Evolutionary conservation across 495 filamentous ascomycete genomes (phyloP), one percentile per base, ranked within the genome.

Genomic region (Aspergillus hancockii): DNA sequence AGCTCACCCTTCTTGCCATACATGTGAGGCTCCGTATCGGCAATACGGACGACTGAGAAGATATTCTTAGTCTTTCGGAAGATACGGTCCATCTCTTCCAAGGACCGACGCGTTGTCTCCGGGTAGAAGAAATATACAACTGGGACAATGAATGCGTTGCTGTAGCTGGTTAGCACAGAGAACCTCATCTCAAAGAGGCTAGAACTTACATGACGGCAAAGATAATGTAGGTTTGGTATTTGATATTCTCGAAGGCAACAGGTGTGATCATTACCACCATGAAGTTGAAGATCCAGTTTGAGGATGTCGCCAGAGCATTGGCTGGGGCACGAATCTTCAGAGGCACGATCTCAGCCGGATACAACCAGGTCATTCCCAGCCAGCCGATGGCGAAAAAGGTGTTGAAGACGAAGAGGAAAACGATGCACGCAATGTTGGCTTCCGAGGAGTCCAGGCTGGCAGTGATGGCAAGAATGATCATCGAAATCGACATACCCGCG

Each of bases 281-380:
- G 71, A 84, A 80, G 61, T 81, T 78, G 69, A 81, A 78, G 36
- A 72, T 77, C 68, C 71, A 78, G 62, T 75, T 76, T n/a, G 64
- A 69, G 8, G 76, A 84, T 0, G 88, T 90, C 0, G 85, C 82
- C 12, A 91, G 71, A 13, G 89, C 90, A 59, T 90, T 92, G 32
- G 88, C 85, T 0, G 87, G 87, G 1, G 88, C 89, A 21, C 89
- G 83, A 63, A 90, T 90, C 34, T 85, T 82, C 40, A 91, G 72
- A 16, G 87, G 88, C 3, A 75, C 87, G 62, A 91, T 86, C 65
- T 91, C 88, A 55, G 86, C 89, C 1, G 85, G 84, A 66, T 91
- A 92, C 22, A 92, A 74, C 87, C 80, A 89, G 53, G 86, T 87
- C 86, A 90, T 90, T 30, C 87, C 88, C 21, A 90, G 78, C 89